Conservation (phyloP, 1,139 yeast species). For the Protomyces inouyei region DNA sequence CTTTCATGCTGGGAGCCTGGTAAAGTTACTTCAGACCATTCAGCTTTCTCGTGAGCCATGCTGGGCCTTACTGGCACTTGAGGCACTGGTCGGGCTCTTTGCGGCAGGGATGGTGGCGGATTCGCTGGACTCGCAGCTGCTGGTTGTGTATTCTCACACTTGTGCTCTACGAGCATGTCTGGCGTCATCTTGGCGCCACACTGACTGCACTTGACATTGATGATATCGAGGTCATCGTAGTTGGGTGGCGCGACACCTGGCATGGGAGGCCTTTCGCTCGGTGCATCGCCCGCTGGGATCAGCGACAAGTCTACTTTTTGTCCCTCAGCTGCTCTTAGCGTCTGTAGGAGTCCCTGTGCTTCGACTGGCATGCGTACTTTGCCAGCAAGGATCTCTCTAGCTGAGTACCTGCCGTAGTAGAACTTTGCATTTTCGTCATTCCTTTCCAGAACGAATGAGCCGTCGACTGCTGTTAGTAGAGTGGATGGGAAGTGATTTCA, state of each 20-base stretch:
- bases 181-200: constrained; percentile 14
- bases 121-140: neutral
- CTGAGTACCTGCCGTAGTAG: constrained; percentile 10
- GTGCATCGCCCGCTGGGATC: constrained; percentile 18
- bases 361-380: constrained; percentile 6
- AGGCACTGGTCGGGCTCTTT: neutral
- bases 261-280: constrained; percentile 17
- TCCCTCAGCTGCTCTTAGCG: constrained; percentile 15
- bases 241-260: constrained; percentile 6
- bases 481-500: neutral
- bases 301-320: constrained; percentile 7
- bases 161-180: constrained; percentile 11
- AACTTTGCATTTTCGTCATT: constrained; percentile 22
- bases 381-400: constrained; percentile 14
- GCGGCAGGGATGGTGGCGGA: neutral
- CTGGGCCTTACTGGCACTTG: too few species aligned
- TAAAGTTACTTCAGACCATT: too few species aligned
- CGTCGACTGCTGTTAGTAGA: constrained; percentile 5
- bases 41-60: too few species aligned
- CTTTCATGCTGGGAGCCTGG: too few species aligned
- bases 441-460: constrained; percentile 18
- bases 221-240: constrained; percentile 21
- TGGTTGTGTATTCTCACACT: neutral
- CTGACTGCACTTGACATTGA: constrained; percentile 21
- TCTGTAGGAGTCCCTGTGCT: constrained; percentile 16